Conservation (phyloP, 1,284 basidiomycete genomes). For the Irpex sp. region DNA sequence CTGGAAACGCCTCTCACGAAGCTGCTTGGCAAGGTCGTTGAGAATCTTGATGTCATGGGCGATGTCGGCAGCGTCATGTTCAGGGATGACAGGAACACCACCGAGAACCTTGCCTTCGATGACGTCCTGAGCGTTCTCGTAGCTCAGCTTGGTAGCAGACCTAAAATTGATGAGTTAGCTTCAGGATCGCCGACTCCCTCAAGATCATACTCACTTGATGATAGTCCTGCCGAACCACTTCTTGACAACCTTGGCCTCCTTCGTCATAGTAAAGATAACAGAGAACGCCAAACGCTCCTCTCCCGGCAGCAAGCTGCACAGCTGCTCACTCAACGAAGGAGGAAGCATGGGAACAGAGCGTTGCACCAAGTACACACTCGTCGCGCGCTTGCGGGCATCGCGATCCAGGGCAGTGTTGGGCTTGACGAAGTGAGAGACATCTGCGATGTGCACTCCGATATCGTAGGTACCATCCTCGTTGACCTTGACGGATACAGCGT, state of each 20-base stretch:
- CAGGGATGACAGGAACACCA: conserved; percentile 48
- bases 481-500: conserved; percentile 85
- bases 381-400: conserved; percentile 95
- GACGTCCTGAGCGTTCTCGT: conserved; percentile 76
- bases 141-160: conserved; percentile 85
- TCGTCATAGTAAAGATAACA: conserved; percentile 82
- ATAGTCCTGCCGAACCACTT: conserved; percentile 94
- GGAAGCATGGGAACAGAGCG: conserved; percentile 96
- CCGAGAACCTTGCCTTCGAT: conserved; percentile 73
- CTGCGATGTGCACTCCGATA: conserved; percentile 92
- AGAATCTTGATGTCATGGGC: conserved; percentile 77
- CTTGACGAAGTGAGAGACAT: conserved; percentile 96
- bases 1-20: conserved; percentile 76
- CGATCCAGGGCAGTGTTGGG: conserved; percentile 95
- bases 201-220: conserved; percentile 63
- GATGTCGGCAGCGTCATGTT: conserved; percentile 59
- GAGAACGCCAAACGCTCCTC: conserved; percentile 91
- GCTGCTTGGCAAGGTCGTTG: conserved; percentile 66
- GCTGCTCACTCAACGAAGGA: conserved; percentile 83
- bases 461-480: conserved; percentile 92
- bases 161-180: conserved; percentile 33
- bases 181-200: not conserved
- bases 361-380: conserved; percentile 95
- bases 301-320: conserved; percentile 88
- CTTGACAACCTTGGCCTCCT: conserved; percentile 78